Evolutionary conservation across 805 yeast genomes (phyloP).

Genomic region (Lipomyces orientalis): DNA sequence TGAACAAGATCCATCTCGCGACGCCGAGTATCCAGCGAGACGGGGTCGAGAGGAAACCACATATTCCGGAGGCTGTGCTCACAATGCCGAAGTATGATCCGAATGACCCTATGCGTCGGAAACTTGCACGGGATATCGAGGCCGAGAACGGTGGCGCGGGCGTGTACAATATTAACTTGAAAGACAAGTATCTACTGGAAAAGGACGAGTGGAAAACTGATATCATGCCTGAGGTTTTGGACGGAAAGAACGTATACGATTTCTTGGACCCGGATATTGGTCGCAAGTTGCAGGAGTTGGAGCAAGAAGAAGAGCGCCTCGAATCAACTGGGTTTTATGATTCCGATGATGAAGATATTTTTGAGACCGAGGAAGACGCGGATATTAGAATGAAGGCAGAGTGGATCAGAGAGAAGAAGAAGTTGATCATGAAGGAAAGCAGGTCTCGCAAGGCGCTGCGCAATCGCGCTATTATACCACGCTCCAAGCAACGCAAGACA

Average conservation of each 20-base stretch:
- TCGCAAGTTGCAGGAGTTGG: conserved; percentile 89
- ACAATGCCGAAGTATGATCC: conserved; percentile 69
- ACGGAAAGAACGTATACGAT: conserved; percentile 96
- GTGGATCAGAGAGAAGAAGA: conserved; percentile 96
- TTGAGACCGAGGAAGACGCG: conserved; percentile 65
- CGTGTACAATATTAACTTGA: conserved; percentile 90
- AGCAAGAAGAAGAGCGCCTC: conserved; percentile 94
- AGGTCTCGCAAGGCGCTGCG: conserved; percentile 85
- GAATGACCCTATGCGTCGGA: conserved; percentile 81
- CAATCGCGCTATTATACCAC: conserved; percentile 89
- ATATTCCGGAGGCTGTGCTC: conserved; percentile 78
- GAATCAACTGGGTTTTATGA: conserved; percentile 96
- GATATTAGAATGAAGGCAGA: conserved; percentile 83
- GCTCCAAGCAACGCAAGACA: conserved; percentile 66
- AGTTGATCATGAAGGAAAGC: conserved; percentile 87
- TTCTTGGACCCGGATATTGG: conserved; percentile 96
- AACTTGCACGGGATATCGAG: conserved; percentile 86
- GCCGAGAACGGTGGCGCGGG: conserved; percentile 98
- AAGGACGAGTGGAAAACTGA: conserved; percentile 98
- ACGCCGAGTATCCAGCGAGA: conserved; percentile 82
- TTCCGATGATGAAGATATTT: conserved; percentile 69
- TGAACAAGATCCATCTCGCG: conserved; percentile 95
- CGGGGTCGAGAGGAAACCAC: conserved; percentile 73
- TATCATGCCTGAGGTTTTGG: conserved; percentile 93
- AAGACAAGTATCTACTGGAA: conserved; percentile 88